phyloP scores from a whole-genome alignment of 257 asterid species.

The Solanum boliviense region DNA sequence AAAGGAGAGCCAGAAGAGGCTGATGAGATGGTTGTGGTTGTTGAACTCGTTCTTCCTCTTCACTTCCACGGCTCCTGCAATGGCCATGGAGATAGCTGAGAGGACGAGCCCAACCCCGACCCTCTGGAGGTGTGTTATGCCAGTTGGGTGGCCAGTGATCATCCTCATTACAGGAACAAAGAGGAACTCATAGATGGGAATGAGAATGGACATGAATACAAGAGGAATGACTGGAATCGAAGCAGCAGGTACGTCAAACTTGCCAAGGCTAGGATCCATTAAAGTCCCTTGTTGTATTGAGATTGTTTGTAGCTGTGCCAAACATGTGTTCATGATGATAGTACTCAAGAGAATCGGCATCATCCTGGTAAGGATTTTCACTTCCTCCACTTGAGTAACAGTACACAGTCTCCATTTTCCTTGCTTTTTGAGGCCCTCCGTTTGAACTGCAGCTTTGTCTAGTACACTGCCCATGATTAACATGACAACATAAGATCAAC shows the following conservation, averaged over 20 bases:
- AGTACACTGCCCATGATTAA: constrained; percentile 23
- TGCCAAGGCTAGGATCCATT: constrained; percentile 47
- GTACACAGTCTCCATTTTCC: constrained; percentile 53
- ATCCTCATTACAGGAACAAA: constrained; percentile 44
- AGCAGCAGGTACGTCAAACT: constrained; percentile 50
- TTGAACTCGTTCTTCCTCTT: constrained; percentile 36
- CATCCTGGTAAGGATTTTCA: constrained; percentile 52
- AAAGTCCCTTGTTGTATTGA: constrained; percentile 49
- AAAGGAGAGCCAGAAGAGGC: constrained; percentile 51
- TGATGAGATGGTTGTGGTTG: constrained; percentile 26
- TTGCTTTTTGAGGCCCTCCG: constrained; percentile 1
- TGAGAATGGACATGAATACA: constrained; percentile 42
- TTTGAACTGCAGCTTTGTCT: constrained; percentile 55
- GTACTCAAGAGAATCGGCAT: constrained; percentile 56
- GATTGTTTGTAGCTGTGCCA: constrained; percentile 67
- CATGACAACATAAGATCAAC: neutral
- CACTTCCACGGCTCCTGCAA: constrained; percentile 50
- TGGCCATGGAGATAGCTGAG: constrained; percentile 47
- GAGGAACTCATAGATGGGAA: constrained; percentile 45
- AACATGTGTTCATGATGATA: constrained; percentile 49
- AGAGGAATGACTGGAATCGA: constrained; percentile 57
- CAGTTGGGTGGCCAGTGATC: constrained; percentile 37
- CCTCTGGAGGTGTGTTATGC: constrained; percentile 56
- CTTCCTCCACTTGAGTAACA: constrained; percentile 60
- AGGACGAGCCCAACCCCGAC: constrained; percentile 55